Conservation (phyloP, 257 asterid species). For the Datura wrightii region DNA sequence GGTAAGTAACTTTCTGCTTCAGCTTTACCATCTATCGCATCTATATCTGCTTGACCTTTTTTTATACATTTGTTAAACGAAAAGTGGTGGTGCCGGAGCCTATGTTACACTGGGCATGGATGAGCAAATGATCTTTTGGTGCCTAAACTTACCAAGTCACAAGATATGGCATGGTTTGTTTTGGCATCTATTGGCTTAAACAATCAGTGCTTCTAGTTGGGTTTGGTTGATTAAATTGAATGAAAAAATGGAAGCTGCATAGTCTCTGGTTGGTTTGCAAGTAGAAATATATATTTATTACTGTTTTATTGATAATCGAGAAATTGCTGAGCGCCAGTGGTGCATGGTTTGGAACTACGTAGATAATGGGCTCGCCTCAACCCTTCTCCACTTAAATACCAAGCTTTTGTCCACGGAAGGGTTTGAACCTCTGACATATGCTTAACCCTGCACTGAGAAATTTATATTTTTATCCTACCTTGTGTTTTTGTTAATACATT, state of each 20-base stretch:
- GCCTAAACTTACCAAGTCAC: background rate
- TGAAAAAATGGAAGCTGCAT: background rate
- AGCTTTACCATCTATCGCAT: conserved; percentile 13
- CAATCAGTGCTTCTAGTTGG: background rate
- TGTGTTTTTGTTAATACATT: background rate
- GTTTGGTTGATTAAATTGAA: background rate
- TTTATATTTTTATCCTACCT: background rate
- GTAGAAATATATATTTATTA: background rate
- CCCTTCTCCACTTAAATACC: background rate
- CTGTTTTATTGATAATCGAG: background rate
- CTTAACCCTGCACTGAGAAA: background rate
- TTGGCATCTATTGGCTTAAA: conserved; percentile 5
- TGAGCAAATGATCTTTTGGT: background rate
- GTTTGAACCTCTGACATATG: background rate
- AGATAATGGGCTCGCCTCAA: background rate
- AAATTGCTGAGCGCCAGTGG: background rate
- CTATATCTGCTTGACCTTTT: background rate
- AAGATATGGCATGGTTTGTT: background rate
- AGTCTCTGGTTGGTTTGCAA: background rate
- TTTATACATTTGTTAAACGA: background rate
- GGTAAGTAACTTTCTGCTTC: conserved; percentile 56
- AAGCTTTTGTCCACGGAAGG: background rate
- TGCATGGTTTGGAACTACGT: background rate
- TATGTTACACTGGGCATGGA: background rate
- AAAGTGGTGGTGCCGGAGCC: background rate